Evolutionary conservation across 129 eudicot species (phyloP), one percentile per base, ranked within the genome.

Genomic region (Rutidosis leptorrhynchoides): DNA sequence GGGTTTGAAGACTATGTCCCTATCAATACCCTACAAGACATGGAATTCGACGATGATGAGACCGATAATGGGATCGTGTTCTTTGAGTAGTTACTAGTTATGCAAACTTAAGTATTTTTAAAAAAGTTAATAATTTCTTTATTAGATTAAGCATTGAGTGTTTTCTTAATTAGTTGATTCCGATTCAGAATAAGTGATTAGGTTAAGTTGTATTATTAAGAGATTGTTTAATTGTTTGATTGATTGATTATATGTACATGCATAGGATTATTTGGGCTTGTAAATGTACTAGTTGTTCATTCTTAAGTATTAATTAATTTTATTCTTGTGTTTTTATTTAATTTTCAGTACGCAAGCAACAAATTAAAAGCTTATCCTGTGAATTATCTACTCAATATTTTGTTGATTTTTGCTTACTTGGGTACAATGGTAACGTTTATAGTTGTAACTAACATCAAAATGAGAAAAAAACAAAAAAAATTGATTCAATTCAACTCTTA

Each of bases 21-120:
- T 52, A 64, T 81, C 21, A 58, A 52, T 19, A 62, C 45, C 60
- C 45, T 86, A 45, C 84, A 79, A 23, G 83, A 78, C n/a, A 75
- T 83, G 84, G 70, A 70, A 66, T 81, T 80, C 33, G 85, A 73
- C 7, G 87, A 81, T 51, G 83, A 73, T 58, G 74, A 68, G 37
- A 59, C 80, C 48, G 87, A 78, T 43, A 79, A 68, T 16, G 75
- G 85, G 52, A 21, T 62, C 22, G 83, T 81, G 48, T 81, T 78
- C 82, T 48, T 70, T 17, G 77, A 70, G 68, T 57, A 61, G 64
- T 68, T 15, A 19, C 20, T 22, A 65, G 30, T 65, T 32, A 40
- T 61, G 64, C 45, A 64, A 68, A 37, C 2, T 51, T 21, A 29
- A 75, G 74, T 58, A 32, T 28, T 46, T 32, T 67, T 51, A 68